phyloP scores from a whole-genome alignment of 73 alveolate species.

The Tetrahymena elliotti region DNA sequence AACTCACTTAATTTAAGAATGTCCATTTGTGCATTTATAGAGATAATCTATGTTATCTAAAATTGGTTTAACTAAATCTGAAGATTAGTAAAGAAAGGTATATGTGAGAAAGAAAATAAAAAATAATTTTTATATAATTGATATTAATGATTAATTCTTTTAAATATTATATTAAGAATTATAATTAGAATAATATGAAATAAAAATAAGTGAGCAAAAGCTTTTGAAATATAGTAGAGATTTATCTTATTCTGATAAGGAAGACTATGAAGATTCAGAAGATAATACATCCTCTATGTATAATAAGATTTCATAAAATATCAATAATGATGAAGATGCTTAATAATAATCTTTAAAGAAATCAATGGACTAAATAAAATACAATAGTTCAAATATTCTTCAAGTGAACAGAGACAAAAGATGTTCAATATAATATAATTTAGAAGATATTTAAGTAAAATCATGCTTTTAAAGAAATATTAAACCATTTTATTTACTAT shows the following conservation, averaged over 20 bases:
- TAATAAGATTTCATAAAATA: no score
- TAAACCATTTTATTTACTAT: no score
- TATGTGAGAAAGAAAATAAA: not conserved
- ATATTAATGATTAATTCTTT: no score
- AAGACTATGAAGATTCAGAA: not conserved
- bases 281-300: no score
- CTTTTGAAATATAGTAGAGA: not conserved
- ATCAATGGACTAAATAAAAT: not conserved
- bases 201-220: no score
- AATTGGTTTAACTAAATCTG: not conserved
- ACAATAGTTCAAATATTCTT: not conserved
- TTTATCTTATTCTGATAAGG: not conserved
- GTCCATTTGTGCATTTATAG: not conserved
- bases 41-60: not conserved
- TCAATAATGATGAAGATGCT: not conserved
- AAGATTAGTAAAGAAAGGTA: not conserved
- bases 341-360: not conserved
- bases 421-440: not conserved
- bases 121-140: not conserved
- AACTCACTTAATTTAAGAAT: not conserved
- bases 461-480: no score
- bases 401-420: not conserved
- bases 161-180: no score
- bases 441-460: not conserved
- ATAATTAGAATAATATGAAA: not conserved